A percentile compares a stretch with the other conserved stretches of the same genome.
Evolutionary conservation across 164 flowering plant species (phyloP).

Genomic region (Santalum album): DNA sequence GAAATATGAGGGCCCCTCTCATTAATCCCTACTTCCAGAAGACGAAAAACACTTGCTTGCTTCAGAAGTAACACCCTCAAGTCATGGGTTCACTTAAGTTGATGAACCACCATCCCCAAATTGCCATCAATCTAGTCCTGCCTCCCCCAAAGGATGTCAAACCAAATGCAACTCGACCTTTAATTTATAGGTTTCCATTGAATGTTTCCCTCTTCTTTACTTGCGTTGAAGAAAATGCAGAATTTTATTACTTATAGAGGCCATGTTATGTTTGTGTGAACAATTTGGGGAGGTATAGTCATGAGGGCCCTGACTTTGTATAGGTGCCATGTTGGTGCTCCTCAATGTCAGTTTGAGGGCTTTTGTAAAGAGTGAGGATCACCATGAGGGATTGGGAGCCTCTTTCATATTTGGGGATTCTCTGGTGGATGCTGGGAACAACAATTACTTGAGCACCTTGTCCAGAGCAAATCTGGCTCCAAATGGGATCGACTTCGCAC

Average conservation of each 20-base stretch:
- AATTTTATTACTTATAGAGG: too few species aligned
- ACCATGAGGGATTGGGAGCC: conserved; percentile 34
- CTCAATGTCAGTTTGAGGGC: conserved; percentile 9
- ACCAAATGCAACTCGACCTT: conserved; percentile 32
- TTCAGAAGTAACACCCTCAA: conserved; percentile 12
- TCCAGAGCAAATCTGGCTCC: conserved; percentile 70
- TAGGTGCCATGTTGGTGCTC: conserved; percentile 15
- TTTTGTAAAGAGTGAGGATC: conserved; percentile 18
- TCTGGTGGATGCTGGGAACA: conserved; percentile 89
- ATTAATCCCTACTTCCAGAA: conserved; percentile 1
- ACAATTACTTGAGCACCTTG: conserved; percentile 65
- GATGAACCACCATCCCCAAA: conserved; percentile 38
- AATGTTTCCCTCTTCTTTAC: neutral
- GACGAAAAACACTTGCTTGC: conserved; percentile 6
- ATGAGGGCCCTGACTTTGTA: conserved; percentile 11
- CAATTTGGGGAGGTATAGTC: too few species aligned
- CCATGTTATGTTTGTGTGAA: too few species aligned
- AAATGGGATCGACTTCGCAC: conserved; percentile 77
- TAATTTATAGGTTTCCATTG: conserved; percentile 28
- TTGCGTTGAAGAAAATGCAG: neutral
- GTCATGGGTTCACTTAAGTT: conserved; percentile 5
- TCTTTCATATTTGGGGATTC: conserved; percentile 93
- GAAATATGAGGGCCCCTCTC: neutral
- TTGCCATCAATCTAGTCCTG: conserved; percentile 7
- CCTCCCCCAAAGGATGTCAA: conserved; percentile 18